A percentile compares a stretch with the other conserved stretches of the same genome.
Evolutionary conservation across 208 protist genomes (phyloP).

Genomic region (Wallacemonas sp.): DNA sequence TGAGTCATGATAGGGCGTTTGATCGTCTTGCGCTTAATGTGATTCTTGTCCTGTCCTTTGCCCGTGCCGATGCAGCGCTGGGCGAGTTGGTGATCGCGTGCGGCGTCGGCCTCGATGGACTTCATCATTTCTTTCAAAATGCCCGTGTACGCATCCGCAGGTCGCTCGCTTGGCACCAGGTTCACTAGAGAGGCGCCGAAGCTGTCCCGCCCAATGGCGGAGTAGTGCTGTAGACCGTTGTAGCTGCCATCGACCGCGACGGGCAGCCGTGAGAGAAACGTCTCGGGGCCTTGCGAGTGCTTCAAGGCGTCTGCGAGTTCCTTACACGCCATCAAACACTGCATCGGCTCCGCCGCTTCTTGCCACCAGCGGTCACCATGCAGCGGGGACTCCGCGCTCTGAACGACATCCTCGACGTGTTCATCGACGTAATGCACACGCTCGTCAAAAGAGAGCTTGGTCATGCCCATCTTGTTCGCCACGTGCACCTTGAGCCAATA

Average conservation of each 20-base stretch:
- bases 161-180: slow-evolving; percentile 90
- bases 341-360: slow-evolving; percentile 95
- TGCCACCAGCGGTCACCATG: slow-evolving; percentile 93
- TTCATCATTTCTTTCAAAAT: slow-evolving; percentile 93
- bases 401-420: slow-evolving; percentile 90
- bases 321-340: slow-evolving; percentile 94
- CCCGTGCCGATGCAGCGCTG: slow-evolving; percentile 85
- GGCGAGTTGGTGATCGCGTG: slow-evolving; percentile 77
- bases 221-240: slow-evolving; percentile 99
- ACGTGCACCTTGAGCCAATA: slow-evolving; percentile 98
- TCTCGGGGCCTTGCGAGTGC: slow-evolving; percentile 80
- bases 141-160: slow-evolving; percentile 97
- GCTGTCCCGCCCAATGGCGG: slow-evolving; percentile 97
- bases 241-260: slow-evolving; percentile 97
- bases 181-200: slow-evolving; percentile 96
- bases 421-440: slow-evolving; percentile 93
- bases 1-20: slow-evolving; percentile 99
- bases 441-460: slow-evolving; percentile 96
- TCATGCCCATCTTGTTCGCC: slow-evolving; percentile 97
- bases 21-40: slow-evolving; percentile 97
- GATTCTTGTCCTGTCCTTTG: slow-evolving; percentile 81
- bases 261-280: slow-evolving; percentile 92
- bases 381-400: slow-evolving; percentile 80
- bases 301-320: slow-evolving; percentile 94
- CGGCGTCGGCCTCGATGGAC: slow-evolving; percentile 83